Base-by-base conservation (phyloP, 1,284 basidiomycete species). In the Albatrellus sp. region DNA sequence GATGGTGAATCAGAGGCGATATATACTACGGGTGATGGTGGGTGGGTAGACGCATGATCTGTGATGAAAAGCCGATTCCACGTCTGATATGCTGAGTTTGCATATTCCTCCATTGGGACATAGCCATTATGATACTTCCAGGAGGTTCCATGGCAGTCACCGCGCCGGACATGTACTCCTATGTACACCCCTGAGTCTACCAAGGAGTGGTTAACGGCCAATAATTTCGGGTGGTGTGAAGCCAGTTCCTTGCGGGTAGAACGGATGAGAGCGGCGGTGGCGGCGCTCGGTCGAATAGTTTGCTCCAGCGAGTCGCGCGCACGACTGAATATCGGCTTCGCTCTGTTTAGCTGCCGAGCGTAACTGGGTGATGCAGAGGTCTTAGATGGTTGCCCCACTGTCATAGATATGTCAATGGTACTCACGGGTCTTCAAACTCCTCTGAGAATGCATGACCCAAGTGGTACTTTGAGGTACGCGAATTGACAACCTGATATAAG, bases 401-500 rank as follows among this genome's bases (percentile, higher is more conserved):
- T 30, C 24, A 9, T 42, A 17, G 14, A 6, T 30, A 39, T 16
- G 29, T 8, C 17, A 44, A 35, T 16, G 30, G 12, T 11, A 64
- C 76, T 43, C 59, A 82, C 78, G 77, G 59, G 54, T 83, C 64
- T 55, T 80, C 75, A 50, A 75, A 83, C 38, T 70, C 60, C 35
- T 80, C 69, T 5, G 52, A 59, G 55, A 75, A 84, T 2, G 49
- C 56, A 51, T 76, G 68, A 3, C 72, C 70, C 39, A 83, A 65
- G 54, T 83, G 80, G 53, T 68, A 81, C 50, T 70, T 72, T 5
- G 78, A 75, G 9, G 80, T 82, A 37, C 69, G 65, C 2, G 77
- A 73, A 50, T 70, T 80, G 39, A 83, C 57, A 33, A 81, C 65
- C 78, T 80, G 48, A 33, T 46, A 2, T 37, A 20, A 13, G n/a